Conservation (phyloP, 2,329 filamentous ascomycete species). For the Colletotrichum sidae region DNA sequence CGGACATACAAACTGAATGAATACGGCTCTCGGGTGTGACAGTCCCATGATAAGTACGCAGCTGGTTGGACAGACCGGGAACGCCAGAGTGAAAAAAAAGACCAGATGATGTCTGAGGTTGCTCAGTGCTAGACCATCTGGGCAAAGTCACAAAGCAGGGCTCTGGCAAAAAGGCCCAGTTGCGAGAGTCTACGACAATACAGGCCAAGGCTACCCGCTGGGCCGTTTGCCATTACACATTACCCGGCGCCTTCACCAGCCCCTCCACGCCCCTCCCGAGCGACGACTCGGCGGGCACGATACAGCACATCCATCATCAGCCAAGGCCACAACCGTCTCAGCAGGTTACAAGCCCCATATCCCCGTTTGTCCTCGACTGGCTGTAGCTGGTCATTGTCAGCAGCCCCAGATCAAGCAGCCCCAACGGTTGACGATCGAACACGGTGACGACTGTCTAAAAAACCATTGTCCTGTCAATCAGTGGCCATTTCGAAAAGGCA, state of each 20-base stretch:
- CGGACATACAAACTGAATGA: constrained; percentile 6
- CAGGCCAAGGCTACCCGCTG: constrained; percentile 21
- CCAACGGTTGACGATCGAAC: constrained; percentile 1
- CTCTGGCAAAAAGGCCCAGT: background rate
- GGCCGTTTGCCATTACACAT: constrained; percentile 12
- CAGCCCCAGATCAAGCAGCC: constrained; percentile 10
- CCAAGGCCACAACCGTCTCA: constrained; percentile 33
- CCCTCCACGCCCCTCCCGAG: constrained; percentile 20
- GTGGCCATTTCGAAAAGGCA: background rate
- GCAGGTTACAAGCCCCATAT: constrained; percentile 26
- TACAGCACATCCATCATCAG: constrained; percentile 32
- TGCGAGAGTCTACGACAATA: background rate
- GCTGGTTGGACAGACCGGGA: constrained; percentile 11
- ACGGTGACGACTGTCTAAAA: too few species aligned
- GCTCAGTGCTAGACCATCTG: constrained; percentile 6
- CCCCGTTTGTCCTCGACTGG: constrained; percentile 22
- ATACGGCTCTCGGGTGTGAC: constrained; percentile 20
- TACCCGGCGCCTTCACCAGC: background rate
- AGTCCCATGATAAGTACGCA: constrained; percentile 15
- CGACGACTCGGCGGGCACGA: constrained; percentile 10
- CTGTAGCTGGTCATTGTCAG: background rate
- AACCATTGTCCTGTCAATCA: constrained; percentile 10
- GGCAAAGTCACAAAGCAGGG: constrained; percentile 9
- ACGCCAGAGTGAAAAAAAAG: background rate
- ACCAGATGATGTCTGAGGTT: constrained; percentile 27